Base-by-base conservation (phyloP, 208 protist genomes). In the Tritrichomonas musculus region DNA sequence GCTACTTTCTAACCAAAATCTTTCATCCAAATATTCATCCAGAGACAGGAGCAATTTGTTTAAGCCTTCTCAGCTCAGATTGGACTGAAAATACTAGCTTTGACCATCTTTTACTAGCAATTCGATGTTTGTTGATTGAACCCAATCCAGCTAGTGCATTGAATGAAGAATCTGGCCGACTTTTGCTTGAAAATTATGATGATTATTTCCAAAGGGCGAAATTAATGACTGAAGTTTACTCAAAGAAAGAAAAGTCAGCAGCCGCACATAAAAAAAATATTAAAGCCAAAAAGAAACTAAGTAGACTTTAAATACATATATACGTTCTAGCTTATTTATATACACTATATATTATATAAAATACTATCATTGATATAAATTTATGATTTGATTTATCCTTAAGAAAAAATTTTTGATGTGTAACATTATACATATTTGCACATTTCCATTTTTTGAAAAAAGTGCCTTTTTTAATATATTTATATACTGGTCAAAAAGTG, bases 11-110 rank as follows among this genome's bases (percentile, higher is more conserved):
- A 64, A 99, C 98, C 4, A 98, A 98, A 92, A 99, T 99, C 72
- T 99, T 99, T 94, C 98, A 99, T 95, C 98, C 98, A 11, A 99
- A 99, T 95, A 97, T 99, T 41, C n/a, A n/a, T n/a, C 96, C 93
- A 22, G 96, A 97, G 50, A 50, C 50, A 47, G 98, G 98, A 27
- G 98, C 99, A 64, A 99, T 99, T 92, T 99, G 98, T 95, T 98
- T 99, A 41, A 99, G 98, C 95, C 98, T 97, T 25, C 95, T 99
- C n/a, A 99, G 99, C 96, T 95, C 95, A 44, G 98, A 99, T 96
- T 99, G 98, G 98, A 96, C 96, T 13, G 95, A 96, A 8, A 95
- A 95, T 39, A 94, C 98, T 0, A 98, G 98, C 27, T 94, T 99
- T 36, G 96, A 97, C 36, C 98, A 99, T 95, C 96, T 99, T 20